Evolutionary conservation across 805 yeast species (phyloP), one percentile per base, ranked within the genome.

Genomic region (Sugiyamaella americana): DNA sequence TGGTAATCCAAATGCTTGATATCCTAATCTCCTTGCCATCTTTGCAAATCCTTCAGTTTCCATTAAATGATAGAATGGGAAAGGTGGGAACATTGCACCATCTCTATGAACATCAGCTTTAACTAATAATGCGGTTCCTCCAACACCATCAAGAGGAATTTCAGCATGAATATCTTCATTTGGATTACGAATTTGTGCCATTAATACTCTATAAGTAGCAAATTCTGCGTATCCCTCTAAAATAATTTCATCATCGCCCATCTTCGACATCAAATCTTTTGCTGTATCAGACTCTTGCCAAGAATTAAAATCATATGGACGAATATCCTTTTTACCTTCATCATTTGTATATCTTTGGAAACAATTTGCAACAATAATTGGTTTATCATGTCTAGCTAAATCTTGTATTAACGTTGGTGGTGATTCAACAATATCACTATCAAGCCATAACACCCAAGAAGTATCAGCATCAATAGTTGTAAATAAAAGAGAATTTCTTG

Each of bases 21-120:
- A 89, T 26, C 95, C 95, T 52, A 93, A 73, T 57, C 98, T 74
- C 66, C 88, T 87, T 38, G 96, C 96, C 98, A 93, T 93, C 67
- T 61, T 84, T 81, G 75, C 97, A 67, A 93, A 93, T 16, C 98
- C 98, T 68, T 93, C 98, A 6, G 97, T 89, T 71, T 93, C 98
- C 53, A 93, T 88, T 65, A 93, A 74, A 65, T 93, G 95, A 65
- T 91, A 89, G 73, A 93, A 93, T 50, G 98, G 93, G 78, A 93
- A 93, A 42, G 94, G 86, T 16, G 99, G 98, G 78, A 93, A 93
- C 97, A 93, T 91, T 46, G 98, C 98, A 43, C 99, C 99, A 65
- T 93, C 98, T 64, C 98, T 77, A 67, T 93, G 99, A 45, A 93
- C 99, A 56, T 89, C 97, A 8, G 97, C 95, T 62, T 91, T 87